Base-by-base conservation (phyloP, 2,329 filamentous ascomycete species). In the Akanthomyces uredinophilus region DNA sequence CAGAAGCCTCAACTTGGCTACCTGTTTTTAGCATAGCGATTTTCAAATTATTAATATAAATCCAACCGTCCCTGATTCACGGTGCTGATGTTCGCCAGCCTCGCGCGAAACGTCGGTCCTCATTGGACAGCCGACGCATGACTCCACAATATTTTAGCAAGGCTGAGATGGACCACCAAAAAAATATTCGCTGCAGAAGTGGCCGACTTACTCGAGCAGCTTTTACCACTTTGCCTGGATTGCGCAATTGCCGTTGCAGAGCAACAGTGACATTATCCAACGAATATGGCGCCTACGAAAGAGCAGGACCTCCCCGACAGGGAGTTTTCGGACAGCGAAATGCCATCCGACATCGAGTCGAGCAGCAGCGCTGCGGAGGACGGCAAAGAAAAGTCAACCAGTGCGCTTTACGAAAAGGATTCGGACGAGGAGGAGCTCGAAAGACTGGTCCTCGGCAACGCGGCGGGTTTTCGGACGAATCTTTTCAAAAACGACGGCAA, bases 381-480 rank as follows among this genome's bases (percentile, higher is more conserved):
- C 63, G 49, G 68, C 65, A 35, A 66, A 65, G 65, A 61, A 61
- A 64, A 52, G 24, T 7, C 43, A 32, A 43, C 63, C 62, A 58
- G 60, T 56, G 67, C 22, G 14, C 32, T 75, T 59, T 74, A 72
- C 60, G 87, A 90, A 56, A 95, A 94, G 72, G 92, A 96, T 72
- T 87, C 86, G 16, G 87, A 90, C 58, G 93, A 97, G 73, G 86
- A 89, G 70, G 91, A 94, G 72, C 85, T 97, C 35, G 94, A 97
- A 78, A 86, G 87, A 66, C 79, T 97, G 65, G 90, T 99, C 4
- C 90, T 99, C 65, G 95, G 95, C 61, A 90, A 96, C 75, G 87
- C 88, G 52, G 83, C 85, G n/a, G 90, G 88, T 39, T 98, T 98
- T 74, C 84, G 87, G 63, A 82, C 88, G 62, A 88, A 88, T 47